phyloP scores from a whole-genome alignment of 2,329 filamentous ascomycete species.

The Cytospora chrysosperma region DNA sequence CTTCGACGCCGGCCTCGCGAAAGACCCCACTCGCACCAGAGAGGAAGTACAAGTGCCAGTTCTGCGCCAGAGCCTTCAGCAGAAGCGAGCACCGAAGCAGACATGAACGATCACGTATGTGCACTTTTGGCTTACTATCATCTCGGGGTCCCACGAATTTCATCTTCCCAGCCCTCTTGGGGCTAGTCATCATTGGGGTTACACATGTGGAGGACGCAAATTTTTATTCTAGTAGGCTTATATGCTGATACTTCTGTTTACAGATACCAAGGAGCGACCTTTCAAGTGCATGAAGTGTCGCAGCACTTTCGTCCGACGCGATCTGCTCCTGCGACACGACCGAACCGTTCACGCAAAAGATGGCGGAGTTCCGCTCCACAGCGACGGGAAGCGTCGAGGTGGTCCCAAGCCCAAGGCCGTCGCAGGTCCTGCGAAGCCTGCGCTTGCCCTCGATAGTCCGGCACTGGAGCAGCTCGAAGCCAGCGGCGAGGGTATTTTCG shows the following conservation, averaged over 20 bases:
- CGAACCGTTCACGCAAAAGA: conserved; percentile 98
- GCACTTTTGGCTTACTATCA: background rate
- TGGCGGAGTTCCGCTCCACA: conserved; percentile 88
- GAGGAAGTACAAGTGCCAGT: conserved; percentile 99
- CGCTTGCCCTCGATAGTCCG: conserved; percentile 78
- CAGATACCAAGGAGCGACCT: conserved; percentile 97
- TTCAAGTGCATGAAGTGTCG: conserved; percentile 99
- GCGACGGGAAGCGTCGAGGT: conserved; percentile 85
- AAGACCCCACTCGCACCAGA: conserved; percentile 79
- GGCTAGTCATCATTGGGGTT: background rate
- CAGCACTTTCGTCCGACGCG: conserved; percentile 96
- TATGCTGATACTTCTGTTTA: conserved; percentile 15
- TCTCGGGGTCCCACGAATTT: too few species aligned
- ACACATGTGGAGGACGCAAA: conserved; percentile 4
- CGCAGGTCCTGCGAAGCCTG: conserved; percentile 69
- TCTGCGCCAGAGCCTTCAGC: conserved; percentile 96
- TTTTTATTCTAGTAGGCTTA: background rate
- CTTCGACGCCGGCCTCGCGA: conserved; percentile 63
- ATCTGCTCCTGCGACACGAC: conserved; percentile 93
- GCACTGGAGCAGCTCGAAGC: conserved; percentile 91
- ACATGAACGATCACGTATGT: conserved; percentile 98
- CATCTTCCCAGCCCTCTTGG: background rate
- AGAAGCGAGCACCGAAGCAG: conserved; percentile 94
- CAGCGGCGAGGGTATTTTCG: conserved; percentile 85
- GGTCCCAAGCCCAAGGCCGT: conserved; percentile 66